These are phyloP conservation scores for Aquilaria agallochum DNA, from an alignment of 441 rosid genomes.

Conservation along the genomic window DNA sequence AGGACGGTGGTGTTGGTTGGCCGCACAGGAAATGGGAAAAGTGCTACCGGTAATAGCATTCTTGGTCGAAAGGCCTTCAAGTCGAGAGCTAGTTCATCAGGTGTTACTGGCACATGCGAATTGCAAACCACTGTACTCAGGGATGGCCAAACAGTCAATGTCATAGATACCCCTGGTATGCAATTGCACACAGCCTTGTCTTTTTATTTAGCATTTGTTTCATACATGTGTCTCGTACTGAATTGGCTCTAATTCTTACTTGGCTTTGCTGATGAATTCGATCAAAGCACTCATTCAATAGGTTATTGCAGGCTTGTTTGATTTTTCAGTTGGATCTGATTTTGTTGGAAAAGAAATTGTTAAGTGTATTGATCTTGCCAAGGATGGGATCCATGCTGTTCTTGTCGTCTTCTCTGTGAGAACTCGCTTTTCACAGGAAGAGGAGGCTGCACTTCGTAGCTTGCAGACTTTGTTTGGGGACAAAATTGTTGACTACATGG, in stretches of 20 bases:
- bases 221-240: background rate
- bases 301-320: constrained; percentile 61
- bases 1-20: constrained; percentile 78
- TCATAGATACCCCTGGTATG: constrained; percentile 90
- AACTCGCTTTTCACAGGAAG: constrained; percentile 63
- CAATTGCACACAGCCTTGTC: background rate
- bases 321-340: constrained; percentile 53
- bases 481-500: constrained; percentile 70
- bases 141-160: constrained; percentile 68
- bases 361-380: constrained; percentile 72
- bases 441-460: constrained; percentile 52
- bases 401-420: constrained; percentile 69
- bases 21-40: constrained; percentile 89
- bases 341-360: constrained; percentile 75
- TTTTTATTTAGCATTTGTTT: background rate
- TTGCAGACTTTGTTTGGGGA: constrained; percentile 69
- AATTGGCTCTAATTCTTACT: no score
- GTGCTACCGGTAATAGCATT: constrained; percentile 90
- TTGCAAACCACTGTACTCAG: constrained; percentile 39
- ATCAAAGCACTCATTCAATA: no score
- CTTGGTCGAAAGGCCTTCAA: constrained; percentile 68
- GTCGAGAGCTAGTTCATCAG: constrained; percentile 60
- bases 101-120: constrained; percentile 69
- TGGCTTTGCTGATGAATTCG: no score
- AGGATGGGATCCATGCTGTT: constrained; percentile 83